Conservation (phyloP, 495 filamentous ascomycete genomes). For the Podospora didyma region DNA sequence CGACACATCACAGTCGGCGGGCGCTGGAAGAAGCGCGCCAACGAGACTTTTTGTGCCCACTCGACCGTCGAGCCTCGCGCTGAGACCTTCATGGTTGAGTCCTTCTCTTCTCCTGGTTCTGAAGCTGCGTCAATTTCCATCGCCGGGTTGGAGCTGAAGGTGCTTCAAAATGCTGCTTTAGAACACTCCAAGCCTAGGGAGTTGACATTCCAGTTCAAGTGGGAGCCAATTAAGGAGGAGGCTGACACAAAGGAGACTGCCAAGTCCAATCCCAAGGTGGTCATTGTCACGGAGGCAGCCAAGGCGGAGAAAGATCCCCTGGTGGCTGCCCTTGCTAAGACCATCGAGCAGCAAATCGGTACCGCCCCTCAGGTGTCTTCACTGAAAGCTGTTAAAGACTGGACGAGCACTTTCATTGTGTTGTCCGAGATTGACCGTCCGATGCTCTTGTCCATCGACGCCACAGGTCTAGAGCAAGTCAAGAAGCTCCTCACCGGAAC, state of each 20-base stretch:
- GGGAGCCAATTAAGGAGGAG: slow-evolving; percentile 28
- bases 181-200: slow-evolving; percentile 20
- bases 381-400: slow-evolving; percentile 22
- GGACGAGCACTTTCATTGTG: slow-evolving; percentile 26
- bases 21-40: slow-evolving; percentile 21
- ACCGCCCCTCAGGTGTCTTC: slow-evolving; percentile 20
- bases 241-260: slow-evolving; percentile 12
- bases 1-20: slow-evolving; percentile 25
- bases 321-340: slow-evolving; percentile 24
- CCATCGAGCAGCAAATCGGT: slow-evolving; percentile 31
- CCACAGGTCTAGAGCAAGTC: slow-evolving; percentile 29
- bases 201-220: slow-evolving; percentile 40
- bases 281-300: slow-evolving; percentile 34
- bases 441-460: slow-evolving; percentile 22
- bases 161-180: slow-evolving; percentile 4
- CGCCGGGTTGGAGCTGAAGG: slow-evolving; percentile 24
- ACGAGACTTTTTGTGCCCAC: slow-evolving; percentile 27
- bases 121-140: slow-evolving; percentile 27
- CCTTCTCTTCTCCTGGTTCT: slow-evolving; percentile 24
- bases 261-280: slow-evolving; percentile 22
- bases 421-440: slow-evolving; percentile 27
- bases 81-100: slow-evolving; percentile 26
- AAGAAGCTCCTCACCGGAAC: slow-evolving; percentile 34
- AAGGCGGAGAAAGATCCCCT: slow-evolving; percentile 34
- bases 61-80: slow-evolving; percentile 23